Conservation (phyloP, 257 asterid species). For the Striga asiatica region DNA sequence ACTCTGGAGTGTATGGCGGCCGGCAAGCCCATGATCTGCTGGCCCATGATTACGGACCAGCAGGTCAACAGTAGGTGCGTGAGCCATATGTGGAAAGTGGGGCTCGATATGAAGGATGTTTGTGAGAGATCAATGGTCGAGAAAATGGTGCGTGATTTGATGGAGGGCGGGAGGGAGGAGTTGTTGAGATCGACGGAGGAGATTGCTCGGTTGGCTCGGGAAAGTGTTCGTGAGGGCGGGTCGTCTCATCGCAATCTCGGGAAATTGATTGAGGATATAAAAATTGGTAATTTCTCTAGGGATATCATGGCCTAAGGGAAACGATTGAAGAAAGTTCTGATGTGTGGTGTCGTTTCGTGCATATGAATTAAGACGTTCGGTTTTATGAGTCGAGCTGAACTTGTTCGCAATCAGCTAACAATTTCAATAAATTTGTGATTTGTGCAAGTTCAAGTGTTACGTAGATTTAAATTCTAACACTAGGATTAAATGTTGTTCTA, state of each 20-base stretch:
- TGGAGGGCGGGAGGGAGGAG: constrained; percentile 38
- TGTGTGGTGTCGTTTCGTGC: too few species aligned
- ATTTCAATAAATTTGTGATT: not conserved
- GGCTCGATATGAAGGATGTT: constrained; percentile 56
- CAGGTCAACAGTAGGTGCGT: constrained; percentile 50
- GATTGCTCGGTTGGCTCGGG: constrained; percentile 33
- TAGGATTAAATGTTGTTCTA: not conserved
- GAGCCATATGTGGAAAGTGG: constrained; percentile 40
- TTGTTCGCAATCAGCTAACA: too few species aligned
- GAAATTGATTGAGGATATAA: constrained; percentile 34
- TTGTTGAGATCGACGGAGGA: constrained; percentile 22
- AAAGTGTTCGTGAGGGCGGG: too few species aligned
- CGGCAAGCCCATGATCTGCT: constrained; percentile 59
- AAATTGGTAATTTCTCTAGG: too few species aligned
- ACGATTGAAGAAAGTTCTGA: too few species aligned
- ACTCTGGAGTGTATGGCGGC: constrained; percentile 41
- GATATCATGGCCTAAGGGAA: too few species aligned
- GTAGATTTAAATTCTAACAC: not conserved
- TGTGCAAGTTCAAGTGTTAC: not conserved
- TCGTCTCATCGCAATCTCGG: constrained; percentile 31
- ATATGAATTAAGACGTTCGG: too few species aligned
- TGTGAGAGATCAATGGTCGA: constrained; percentile 39
- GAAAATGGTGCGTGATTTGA: constrained; percentile 29
- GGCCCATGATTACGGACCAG: constrained; percentile 56
- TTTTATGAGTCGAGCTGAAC: too few species aligned